A percentile compares a stretch with the other conserved stretches of the same genome.
Conservation (phyloP, 1,284 basidiomycete species). For the Porogramme epimiltina region DNA sequence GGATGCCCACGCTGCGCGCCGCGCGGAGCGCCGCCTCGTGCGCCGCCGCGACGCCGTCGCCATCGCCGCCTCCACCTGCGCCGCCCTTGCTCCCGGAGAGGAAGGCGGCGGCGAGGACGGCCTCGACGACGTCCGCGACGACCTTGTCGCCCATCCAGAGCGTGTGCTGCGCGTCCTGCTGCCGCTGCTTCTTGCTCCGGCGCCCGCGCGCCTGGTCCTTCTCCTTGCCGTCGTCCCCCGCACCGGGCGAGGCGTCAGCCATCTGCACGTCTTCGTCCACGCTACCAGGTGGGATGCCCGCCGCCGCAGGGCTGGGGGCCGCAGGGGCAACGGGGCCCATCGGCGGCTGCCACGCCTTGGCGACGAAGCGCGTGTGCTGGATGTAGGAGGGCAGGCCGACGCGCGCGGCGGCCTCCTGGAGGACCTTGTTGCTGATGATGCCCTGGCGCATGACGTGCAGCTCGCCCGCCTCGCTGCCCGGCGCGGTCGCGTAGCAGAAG, state of each 20-base stretch:
- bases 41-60: too few species aligned
- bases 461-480: constrained; percentile 59
- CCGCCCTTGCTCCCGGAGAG: too few species aligned
- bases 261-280: constrained; percentile 14
- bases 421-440: constrained; percentile 72
- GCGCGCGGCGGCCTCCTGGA: constrained; percentile 56
- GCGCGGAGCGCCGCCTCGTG: constrained; percentile 62
- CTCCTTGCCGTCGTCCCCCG: constrained; percentile 1
- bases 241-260: constrained; percentile 2
- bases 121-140: constrained; percentile 82
- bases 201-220: too few species aligned
- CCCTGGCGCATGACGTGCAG: constrained; percentile 64
- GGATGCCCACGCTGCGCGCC: constrained; percentile 63
- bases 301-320: not conserved
- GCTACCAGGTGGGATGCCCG: too few species aligned
- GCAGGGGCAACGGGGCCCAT: not conserved
- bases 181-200: constrained; percentile 42
- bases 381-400: constrained; percentile 68
- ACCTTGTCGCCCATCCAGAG: constrained; percentile 81
- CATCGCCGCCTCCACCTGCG: too few species aligned
- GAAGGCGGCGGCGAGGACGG: constrained; percentile 80
- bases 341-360: constrained; percentile 59
- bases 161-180: constrained; percentile 45
- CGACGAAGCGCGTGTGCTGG: constrained; percentile 67
- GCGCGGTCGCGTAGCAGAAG: constrained; percentile 67